Conservation (phyloP, 306 rosid genomes). For the Trifolium pratense region DNA sequence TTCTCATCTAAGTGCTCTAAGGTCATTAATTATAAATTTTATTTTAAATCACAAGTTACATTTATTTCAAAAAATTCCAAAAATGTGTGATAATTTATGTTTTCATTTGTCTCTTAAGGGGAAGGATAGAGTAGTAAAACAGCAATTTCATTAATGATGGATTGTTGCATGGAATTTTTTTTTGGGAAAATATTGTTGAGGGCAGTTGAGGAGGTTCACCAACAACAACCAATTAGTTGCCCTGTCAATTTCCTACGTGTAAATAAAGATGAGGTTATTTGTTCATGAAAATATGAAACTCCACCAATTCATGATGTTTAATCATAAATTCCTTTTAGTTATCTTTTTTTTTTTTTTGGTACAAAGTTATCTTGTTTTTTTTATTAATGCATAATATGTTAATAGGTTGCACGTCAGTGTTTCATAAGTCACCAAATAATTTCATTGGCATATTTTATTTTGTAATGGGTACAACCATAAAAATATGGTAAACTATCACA, state of each 20-base stretch:
- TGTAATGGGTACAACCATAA: conserved; percentile 30
- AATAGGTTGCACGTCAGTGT: conserved; percentile 55
- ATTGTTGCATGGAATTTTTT: neutral
- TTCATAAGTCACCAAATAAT: conserved; percentile 32
- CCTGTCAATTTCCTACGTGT: conserved; percentile 58
- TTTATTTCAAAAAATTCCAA: neutral
- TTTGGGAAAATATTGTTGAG: neutral
- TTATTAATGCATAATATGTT: conserved; percentile 24
- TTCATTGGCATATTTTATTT: conserved; percentile 47
- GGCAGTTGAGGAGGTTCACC: conserved; percentile 51
- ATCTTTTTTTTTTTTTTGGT: too few relatives aligned
- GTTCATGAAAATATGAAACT: conserved; percentile 50
- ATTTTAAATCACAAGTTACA: neutral
- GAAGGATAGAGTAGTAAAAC: conserved; percentile 47
- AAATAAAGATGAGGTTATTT: conserved; percentile 46
- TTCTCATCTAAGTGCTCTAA: too few relatives aligned
- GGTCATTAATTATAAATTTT: neutral
- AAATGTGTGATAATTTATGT: neutral
- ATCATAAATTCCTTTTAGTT: conserved; percentile 32
- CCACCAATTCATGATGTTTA: conserved; percentile 50
- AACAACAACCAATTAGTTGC: conserved; percentile 70
- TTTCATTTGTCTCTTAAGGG: neutral
- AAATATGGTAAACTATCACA: conserved; percentile 53
- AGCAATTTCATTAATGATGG: neutral
- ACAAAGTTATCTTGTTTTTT: too few relatives aligned